These are phyloP conservation scores for Neostapfia colusana DNA, from an alignment of 176 grass and related monocot species.

Conservation along the genomic window DNA sequence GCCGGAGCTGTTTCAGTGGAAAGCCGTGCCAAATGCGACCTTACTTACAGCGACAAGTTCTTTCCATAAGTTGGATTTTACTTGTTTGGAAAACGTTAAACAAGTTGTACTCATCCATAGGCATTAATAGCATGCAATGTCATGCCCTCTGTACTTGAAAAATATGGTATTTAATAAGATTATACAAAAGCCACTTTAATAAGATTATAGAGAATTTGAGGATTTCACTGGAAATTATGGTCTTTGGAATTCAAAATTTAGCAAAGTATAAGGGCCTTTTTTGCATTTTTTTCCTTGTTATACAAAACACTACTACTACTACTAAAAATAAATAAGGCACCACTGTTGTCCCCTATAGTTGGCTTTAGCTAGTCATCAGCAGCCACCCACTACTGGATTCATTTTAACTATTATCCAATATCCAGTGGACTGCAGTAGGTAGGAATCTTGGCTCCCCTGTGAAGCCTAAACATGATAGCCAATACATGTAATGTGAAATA, in stretches of 20 bases:
- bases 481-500: conserved; percentile 8
- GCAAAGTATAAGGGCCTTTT: not conserved
- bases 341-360: conserved; percentile 29
- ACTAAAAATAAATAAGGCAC: conserved; percentile 27
- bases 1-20: too few relatives aligned
- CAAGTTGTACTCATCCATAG: not conserved
- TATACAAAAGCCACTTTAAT: not conserved
- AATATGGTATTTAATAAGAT: too few relatives aligned
- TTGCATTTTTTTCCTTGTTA: not conserved
- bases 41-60: not conserved
- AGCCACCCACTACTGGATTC: conserved; percentile 12
- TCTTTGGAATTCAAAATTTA: not conserved
- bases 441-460: conserved; percentile 16
- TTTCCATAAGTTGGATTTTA: not conserved
- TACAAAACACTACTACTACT: not conserved
- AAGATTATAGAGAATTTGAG: not conserved
- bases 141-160: not conserved
- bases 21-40: too few relatives aligned
- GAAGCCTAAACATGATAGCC: not conserved
- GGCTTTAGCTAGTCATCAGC: conserved; percentile 29
- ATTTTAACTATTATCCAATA: conserved; percentile 28
- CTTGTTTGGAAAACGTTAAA: not conserved
- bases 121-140: not conserved
- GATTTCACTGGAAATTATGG: not conserved
- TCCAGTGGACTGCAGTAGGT: not conserved